These are phyloP conservation scores for Penicillium sp. DNA, from an alignment of 2,329 filamentous ascomycete genomes.

Conservation along the genomic window DNA sequence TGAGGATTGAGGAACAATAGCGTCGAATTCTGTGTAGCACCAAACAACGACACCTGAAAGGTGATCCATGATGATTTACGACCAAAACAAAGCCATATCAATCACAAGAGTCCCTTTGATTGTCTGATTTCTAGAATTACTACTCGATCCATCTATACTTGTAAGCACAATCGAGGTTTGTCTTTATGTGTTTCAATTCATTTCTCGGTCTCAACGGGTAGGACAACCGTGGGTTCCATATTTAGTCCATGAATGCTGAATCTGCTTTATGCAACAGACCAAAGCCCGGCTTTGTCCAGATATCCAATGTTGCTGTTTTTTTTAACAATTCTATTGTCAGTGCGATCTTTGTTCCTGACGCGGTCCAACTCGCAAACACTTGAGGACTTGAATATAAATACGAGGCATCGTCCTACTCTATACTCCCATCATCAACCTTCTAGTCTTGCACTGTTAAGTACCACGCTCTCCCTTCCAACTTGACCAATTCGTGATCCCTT, in stretches of 20 bases:
- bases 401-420: not conserved
- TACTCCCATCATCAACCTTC: not conserved
- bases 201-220: not conserved
- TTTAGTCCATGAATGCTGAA: not conserved
- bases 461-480: not conserved
- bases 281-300: not conserved
- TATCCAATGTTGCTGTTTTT: not conserved
- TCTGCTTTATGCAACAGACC: not conserved
- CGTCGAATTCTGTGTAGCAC: not conserved
- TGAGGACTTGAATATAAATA: not conserved
- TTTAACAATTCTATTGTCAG: not conserved
- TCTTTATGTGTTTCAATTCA: not conserved
- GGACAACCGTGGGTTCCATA: not conserved
- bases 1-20: constrained; percentile 6
- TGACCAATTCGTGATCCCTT: not conserved
- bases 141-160: not conserved
- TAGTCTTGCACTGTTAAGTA: not conserved
- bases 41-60: not conserved
- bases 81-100: not conserved
- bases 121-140: not conserved
- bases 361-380: not conserved
- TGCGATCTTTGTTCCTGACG: not conserved
- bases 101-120: not conserved
- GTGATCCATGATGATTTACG: not conserved
- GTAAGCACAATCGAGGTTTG: not conserved